Base-by-base conservation (phyloP, 2,329 filamentous ascomycete species). In the Aspergillus hortae region DNA sequence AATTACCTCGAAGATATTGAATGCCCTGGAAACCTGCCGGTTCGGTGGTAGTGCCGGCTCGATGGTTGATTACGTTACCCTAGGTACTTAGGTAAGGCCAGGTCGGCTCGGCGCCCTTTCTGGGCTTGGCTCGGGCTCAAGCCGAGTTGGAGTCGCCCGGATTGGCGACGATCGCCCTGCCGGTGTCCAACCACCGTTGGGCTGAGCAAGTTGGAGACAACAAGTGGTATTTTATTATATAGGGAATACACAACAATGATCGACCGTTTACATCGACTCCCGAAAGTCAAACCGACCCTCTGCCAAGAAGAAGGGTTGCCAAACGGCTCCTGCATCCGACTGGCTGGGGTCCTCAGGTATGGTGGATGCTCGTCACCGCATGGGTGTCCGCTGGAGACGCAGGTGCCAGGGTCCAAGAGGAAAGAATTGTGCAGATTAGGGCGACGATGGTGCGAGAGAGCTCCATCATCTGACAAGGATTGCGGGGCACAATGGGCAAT, bases 391-490 rank as follows among this genome's bases (percentile, higher is more conserved):
- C 14, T 45, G 25, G 23, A n/a, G 23, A 45, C 15, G 17, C 25
- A 25, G 25, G 33, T 33, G 40, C 12, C 44, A 46, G 25, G 17
- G 17, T 23, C 6, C 12, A 27, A 46, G 25, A 46, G 1, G 3
- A 23, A n/a, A n/a, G 2, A 11, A 30, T 33, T 21, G 11, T 32
- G 17, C 12, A 44, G 19, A 48, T 33, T 41, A 49, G 46, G 30
- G 32, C 35, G 48, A 32, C 41, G 46, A 50, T 36, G 21, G 32
- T 36, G 23, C 21, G 36, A 50, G 15, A n/a, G 21, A 19, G 33
- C 30, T 41, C 25, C 40, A 53, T 58, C 56, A 58, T 56, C 54
- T 56, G 54, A 55, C 49, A 49, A 50, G 30, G 42, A 40, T 47
- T 48, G 56, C 49, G 56, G 51, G 56, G 52, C 49, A 36, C n/a